A percentile compares a stretch with the other conserved stretches of the same genome.
Conservation (phyloP, 495 filamentous ascomycete genomes). For the Neurospora sp. region DNA sequence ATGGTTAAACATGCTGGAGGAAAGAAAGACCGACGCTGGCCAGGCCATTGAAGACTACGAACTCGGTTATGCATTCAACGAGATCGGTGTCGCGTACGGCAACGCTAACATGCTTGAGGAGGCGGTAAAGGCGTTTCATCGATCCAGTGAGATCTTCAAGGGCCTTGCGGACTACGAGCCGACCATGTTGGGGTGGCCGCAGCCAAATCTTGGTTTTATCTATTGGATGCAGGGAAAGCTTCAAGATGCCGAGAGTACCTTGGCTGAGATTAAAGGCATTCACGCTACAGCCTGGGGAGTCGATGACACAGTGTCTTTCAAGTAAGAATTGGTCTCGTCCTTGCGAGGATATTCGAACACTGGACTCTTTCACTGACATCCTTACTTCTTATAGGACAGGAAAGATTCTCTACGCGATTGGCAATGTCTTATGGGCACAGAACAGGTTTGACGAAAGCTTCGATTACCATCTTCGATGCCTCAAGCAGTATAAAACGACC, state of each 20-base stretch:
- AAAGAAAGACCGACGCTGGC: neutral
- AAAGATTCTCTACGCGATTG: neutral
- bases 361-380: neutral
- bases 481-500: neutral
- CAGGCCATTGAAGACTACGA: neutral
- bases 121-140: neutral
- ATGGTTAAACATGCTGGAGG: neutral
- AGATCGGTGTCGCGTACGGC: neutral
- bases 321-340: neutral
- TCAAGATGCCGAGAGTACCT: neutral
- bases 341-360: neutral
- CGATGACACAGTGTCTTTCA: neutral
- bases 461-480: neutral
- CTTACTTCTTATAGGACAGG: neutral
- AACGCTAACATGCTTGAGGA: neutral
- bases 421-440: neutral
- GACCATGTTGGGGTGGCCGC: neutral
- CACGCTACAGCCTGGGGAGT: neutral
- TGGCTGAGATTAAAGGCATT: neutral
- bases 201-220: neutral
- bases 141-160: neutral
- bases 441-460: neutral
- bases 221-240: neutral
- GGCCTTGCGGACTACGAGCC: neutral
- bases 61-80: neutral